A percentile compares a stretch with the other conserved stretches of the same genome.
Conservation (phyloP, 2,329 filamentous ascomycete species). For the Pyrenochaeta sp. region DNA sequence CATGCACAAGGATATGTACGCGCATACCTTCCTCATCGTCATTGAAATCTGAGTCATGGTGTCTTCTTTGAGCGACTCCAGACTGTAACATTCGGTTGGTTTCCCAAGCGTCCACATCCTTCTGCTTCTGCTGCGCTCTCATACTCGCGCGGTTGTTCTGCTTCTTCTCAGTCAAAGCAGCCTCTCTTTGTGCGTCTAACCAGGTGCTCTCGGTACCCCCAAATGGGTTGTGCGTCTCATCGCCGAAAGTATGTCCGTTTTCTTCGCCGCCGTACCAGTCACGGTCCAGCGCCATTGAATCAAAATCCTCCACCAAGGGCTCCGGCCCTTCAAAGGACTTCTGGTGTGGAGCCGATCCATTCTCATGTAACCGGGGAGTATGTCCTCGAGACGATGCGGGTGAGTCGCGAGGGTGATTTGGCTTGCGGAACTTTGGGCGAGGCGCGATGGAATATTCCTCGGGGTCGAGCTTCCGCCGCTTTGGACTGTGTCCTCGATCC, state of each 20-base stretch:
- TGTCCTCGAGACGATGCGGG: conserved; percentile 48
- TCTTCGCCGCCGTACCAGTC: conserved; percentile 95
- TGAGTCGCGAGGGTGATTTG: conserved; percentile 33
- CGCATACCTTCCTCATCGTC: conserved; percentile 90
- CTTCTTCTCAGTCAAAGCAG: conserved; percentile 81
- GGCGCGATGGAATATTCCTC: conserved; percentile 66
- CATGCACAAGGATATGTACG: conserved; percentile 90
- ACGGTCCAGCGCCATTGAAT: conserved; percentile 79
- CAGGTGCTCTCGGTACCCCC: conserved; percentile 76
- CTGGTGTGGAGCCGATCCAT: conserved; percentile 58
- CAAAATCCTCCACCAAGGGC: conserved; percentile 69
- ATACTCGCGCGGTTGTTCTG: conserved; percentile 74
- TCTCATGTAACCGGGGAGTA: conserved; percentile 41
- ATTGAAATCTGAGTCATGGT: conserved; percentile 82
- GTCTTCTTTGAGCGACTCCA: conserved; percentile 88
- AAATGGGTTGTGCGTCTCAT: conserved; percentile 93
- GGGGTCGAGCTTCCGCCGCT: conserved; percentile 72
- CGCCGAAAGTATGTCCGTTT: conserved; percentile 83
- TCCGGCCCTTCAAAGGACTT: conserved; percentile 70
- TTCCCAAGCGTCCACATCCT: conserved; percentile 97
- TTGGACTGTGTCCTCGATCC: conserved; percentile 62
- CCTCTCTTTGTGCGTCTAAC: conserved; percentile 79
- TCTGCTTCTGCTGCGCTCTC: conserved; percentile 83
- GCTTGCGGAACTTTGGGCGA: conserved; percentile 54
- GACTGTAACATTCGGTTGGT: conserved; percentile 98